Conservation (phyloP, 768 basidiomycete genomes). For the Mycena chlorophos region DNA sequence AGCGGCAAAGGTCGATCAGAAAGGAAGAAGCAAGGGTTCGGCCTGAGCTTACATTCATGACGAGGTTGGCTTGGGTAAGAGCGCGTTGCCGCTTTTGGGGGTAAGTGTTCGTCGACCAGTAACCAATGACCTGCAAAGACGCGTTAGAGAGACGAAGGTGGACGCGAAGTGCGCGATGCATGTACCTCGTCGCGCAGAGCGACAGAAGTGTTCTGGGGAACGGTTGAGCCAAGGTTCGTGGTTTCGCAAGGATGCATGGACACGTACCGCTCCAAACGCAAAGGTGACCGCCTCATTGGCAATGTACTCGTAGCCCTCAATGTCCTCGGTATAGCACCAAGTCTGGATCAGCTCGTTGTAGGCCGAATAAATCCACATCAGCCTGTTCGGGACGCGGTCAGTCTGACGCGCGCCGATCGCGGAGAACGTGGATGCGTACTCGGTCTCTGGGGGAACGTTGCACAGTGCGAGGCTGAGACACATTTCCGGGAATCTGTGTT, state of each 20-base stretch:
- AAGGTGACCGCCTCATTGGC: conserved; percentile 58
- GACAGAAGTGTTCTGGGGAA: conserved; percentile 46
- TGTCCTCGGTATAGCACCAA: conserved; percentile 66
- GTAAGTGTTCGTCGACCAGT: conserved; percentile 59
- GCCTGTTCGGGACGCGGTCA: conserved; percentile 35
- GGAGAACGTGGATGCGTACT: conserved; percentile 48
- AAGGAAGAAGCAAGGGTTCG: conserved; percentile 1
- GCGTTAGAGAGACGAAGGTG: not conserved
- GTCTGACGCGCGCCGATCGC: conserved; percentile 5
- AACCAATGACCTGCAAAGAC: conserved; percentile 55
- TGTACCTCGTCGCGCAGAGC: conserved; percentile 73
- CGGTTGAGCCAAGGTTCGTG: too few species aligned
- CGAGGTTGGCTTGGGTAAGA: conserved; percentile 54
- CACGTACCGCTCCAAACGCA: conserved; percentile 56
- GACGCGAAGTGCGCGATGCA: conserved; percentile 26
- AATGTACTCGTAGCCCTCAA: conserved; percentile 67
- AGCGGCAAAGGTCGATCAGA: not conserved
- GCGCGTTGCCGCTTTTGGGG: conserved; percentile 54
- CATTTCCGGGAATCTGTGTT: conserved; percentile 66
- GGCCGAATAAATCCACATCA: conserved; percentile 59
- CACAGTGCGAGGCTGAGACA: conserved; percentile 67
- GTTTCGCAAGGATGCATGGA: not conserved
- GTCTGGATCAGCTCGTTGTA: conserved; percentile 61
- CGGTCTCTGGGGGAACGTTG: conserved; percentile 65
- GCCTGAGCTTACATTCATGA: conserved; percentile 60